Conservation (phyloP, 257 asterid genomes). For the Phtheirospermum japonicum region DNA sequence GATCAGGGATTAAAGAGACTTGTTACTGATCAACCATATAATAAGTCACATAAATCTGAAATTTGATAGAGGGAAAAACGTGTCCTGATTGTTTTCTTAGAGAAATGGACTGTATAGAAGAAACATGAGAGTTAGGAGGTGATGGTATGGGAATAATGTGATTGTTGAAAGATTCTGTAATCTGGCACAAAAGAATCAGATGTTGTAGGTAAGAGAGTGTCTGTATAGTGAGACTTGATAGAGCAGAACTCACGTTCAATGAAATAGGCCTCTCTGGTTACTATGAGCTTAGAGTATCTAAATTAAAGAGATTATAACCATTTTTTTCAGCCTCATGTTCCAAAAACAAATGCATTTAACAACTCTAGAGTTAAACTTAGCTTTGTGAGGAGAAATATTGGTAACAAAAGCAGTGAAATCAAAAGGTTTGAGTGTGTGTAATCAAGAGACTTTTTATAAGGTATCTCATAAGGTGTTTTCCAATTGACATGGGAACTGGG, state of each 20-base stretch:
- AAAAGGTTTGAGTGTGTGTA: neutral
- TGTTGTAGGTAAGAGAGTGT: neutral
- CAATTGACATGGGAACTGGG: neutral
- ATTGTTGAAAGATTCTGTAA: too few species aligned
- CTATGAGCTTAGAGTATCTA: neutral
- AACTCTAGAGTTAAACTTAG: neutral
- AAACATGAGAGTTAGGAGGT: too few species aligned
- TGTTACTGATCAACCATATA: too few species aligned
- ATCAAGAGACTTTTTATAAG: neutral
- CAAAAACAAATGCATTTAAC: neutral
- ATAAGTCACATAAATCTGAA: neutral
- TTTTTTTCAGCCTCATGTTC: neutral
- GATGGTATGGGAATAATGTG: too few species aligned
- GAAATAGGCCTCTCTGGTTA: neutral
- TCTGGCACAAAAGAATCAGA: neutral
- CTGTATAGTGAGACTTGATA: neutral
- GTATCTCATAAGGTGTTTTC: neutral
- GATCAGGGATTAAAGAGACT: too few species aligned
- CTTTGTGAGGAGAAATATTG: neutral
- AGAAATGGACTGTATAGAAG: too few species aligned
- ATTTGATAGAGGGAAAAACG: too few species aligned
- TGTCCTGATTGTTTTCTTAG: too few species aligned
- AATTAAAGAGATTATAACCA: neutral
- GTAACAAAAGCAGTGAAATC: neutral
- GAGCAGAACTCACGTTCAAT: neutral